Conservation (phyloP, 257 asterid genomes). For the Mitragyna speciosa region DNA sequence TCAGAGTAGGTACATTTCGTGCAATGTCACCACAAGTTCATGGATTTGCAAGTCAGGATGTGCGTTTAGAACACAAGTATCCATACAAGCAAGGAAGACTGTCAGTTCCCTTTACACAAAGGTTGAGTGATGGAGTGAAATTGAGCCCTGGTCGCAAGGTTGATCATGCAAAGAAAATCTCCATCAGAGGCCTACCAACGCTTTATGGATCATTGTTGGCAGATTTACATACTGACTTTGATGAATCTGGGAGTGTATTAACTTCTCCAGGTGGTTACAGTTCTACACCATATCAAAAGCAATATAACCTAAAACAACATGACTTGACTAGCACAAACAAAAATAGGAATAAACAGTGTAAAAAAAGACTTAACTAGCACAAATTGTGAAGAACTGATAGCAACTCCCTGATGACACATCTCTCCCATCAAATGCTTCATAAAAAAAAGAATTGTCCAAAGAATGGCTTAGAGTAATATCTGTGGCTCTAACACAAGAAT, state of each 20-base stretch:
- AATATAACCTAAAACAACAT: conserved; percentile 12
- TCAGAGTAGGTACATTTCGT: conserved; percentile 18
- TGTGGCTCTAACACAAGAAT: too few species aligned
- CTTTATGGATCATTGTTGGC: conserved; percentile 14
- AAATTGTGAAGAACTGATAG: too few species aligned
- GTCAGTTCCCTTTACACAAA: conserved; percentile 19
- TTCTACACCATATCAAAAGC: conserved; percentile 11
- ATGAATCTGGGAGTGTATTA: too few species aligned
- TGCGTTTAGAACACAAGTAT: conserved; percentile 18
- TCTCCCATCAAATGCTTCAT: too few species aligned
- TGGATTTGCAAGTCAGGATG: conserved; percentile 29
- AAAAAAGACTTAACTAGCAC: too few species aligned
- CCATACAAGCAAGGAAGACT: conserved; percentile 7
- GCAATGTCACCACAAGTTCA: conserved; percentile 20
- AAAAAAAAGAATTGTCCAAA: too few species aligned
- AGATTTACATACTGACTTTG: conserved; percentile 12
- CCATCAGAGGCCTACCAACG: conserved; percentile 23
- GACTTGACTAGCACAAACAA: too few species aligned
- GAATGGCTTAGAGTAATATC: too few species aligned
- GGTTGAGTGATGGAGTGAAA: conserved; percentile 12
- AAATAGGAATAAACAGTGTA: too few species aligned
- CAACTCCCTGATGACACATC: too few species aligned
- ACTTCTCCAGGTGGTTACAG: conserved; percentile 15
- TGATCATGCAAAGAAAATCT: conserved; percentile 23
- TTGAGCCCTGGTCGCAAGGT: conserved; percentile 20